Conservation (phyloP, 2,329 filamentous ascomycete species). For the Pezizomycotina sp. region DNA sequence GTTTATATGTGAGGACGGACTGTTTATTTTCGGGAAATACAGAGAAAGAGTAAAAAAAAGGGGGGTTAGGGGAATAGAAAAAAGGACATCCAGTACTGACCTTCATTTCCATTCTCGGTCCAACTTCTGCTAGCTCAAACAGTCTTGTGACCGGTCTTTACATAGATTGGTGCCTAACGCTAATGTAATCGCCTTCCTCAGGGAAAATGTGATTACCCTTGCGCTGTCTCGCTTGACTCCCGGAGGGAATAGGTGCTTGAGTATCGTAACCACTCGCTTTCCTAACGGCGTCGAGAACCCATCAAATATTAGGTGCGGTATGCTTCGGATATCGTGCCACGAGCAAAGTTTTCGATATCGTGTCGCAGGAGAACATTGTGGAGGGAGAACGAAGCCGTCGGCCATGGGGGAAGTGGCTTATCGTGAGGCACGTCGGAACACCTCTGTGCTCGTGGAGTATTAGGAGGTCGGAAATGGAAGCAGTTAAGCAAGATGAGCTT, state of each 20-base stretch:
- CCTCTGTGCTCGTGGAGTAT: constrained; percentile 85
- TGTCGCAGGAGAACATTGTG: constrained; percentile 86
- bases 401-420: constrained; percentile 82
- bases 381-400: constrained; percentile 70
- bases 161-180: constrained; percentile 83
- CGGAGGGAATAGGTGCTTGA: constrained; percentile 90
- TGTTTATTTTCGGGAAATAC: no score
- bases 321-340: constrained; percentile 76
- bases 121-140: constrained; percentile 80
- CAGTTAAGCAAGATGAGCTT: constrained; percentile 61
- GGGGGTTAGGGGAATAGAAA: neutral
- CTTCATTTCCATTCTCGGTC: constrained; percentile 86
- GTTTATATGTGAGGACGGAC: no score
- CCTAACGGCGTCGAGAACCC: constrained; percentile 73
- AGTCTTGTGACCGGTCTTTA: constrained; percentile 75
- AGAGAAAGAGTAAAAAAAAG: neutral
- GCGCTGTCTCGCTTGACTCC: constrained; percentile 60
- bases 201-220: constrained; percentile 64
- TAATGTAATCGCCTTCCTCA: constrained; percentile 40
- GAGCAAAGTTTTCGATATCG: constrained; percentile 74
- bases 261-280: constrained; percentile 65
- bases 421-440: constrained; percentile 72
- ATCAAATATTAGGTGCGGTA: constrained; percentile 96
- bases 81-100: no score
- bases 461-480: constrained; percentile 68